phyloP scores from a whole-genome alignment of 495 filamentous ascomycete genomes.

The Bombardia bombarda region DNA sequence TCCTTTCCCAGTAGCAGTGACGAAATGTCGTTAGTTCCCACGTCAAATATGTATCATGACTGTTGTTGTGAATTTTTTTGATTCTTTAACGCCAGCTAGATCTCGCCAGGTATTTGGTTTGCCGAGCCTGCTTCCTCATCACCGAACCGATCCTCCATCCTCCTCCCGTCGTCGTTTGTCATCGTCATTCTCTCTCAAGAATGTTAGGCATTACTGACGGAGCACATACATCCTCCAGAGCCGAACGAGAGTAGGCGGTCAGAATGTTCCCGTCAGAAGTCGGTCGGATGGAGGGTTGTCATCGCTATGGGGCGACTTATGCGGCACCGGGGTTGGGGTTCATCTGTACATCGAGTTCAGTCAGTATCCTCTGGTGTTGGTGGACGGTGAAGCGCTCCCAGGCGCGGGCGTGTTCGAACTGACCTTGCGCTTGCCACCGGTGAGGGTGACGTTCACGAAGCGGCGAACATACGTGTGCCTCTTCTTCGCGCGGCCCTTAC shows the following conservation, averaged over 20 bases:
- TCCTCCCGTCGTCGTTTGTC: neutral
- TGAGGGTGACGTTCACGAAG: conserved; percentile 99
- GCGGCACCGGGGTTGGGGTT: conserved; percentile 41
- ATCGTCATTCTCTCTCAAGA: neutral
- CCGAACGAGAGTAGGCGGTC: too few species aligned
- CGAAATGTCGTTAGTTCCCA: too few species aligned
- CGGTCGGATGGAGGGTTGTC: conserved; percentile 8
- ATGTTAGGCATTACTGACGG: neutral
- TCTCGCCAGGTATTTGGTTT: too few species aligned
- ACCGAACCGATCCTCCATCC: neutral
- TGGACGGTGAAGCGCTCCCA: neutral
- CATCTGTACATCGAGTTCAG: conserved; percentile 26
- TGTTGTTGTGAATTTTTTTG: too few species aligned
- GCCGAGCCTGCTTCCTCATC: too few species aligned
- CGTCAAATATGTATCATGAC: too few species aligned
- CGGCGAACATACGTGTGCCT: conserved; percentile 92
- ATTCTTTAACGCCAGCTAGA: too few species aligned
- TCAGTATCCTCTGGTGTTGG: neutral
- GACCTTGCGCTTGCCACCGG: conserved; percentile 99
- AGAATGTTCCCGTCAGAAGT: neutral
- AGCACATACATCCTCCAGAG: neutral
- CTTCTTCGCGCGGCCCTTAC: conserved; percentile 98
- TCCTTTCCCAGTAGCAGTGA: too few species aligned
- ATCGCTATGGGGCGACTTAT: conserved; percentile 25
- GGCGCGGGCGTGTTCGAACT: conserved; percentile 1